Base-by-base conservation (phyloP, 768 basidiomycete genomes). In the Candolleomyces eurysporus region DNA sequence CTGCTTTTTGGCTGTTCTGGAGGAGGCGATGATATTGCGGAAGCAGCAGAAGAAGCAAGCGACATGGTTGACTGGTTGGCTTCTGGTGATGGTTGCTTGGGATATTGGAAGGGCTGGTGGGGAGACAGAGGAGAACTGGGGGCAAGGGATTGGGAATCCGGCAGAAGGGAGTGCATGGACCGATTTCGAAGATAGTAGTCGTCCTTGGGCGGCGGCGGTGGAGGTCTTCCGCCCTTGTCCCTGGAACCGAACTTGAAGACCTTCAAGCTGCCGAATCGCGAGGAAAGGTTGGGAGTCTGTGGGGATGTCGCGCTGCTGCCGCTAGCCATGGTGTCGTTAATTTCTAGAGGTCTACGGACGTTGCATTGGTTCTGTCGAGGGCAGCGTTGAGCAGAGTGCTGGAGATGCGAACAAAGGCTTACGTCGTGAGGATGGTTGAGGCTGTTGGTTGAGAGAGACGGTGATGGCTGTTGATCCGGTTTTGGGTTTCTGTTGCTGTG, bases 131-230 rank as follows among this genome's bases (percentile, higher is more conserved):
- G 83, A 22, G 73, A 75, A 22, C 63, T 75, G 9, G 79, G 75
- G 50, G 80, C 76, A 5, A 73, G 61, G 11, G 74, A 74, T 60
- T 72, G 64, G 1, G 79, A 76, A 26, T 80, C 78, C 31, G 80
- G 80, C 9, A 78, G 74, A 43, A 85, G 75, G 9, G 83, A 84
- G 30, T 76, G 67, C 57, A 83, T 71, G 1, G 84, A 84, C 48
- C 78, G 76, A 66, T 75, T 75, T 4, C 74, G 74, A 52, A 81
- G 72, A 73, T 84, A 83, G 66, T 77, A 77, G 7, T 76, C 67
- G 65, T 90, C 89, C 72, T 90, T 90, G 45, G 88, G 88, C 0
- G 89, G 89, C 1, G 77, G 82, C 7, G 83, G 84, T 0, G 86
- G 86, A 0, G 86, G 84, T 57, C 69, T 71, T 1, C 60, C n/a